A percentile compares a stretch with the other conserved stretches of the same genome.
Conservation (phyloP, 2,329 filamentous ascomycete species). For the Volutella citrinella region DNA sequence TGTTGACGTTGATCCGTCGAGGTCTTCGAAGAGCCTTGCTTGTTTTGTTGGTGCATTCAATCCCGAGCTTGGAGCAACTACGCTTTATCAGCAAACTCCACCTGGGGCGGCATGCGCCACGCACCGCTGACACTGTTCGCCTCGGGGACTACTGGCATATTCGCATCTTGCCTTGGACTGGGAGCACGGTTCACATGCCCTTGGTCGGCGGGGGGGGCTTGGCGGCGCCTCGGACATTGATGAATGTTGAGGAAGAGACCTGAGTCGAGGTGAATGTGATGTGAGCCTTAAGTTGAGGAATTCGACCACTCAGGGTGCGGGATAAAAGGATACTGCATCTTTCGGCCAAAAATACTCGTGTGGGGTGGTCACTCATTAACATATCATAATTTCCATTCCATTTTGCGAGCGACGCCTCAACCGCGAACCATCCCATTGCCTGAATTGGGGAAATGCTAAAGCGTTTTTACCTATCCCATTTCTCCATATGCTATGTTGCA, state of each 20-base stretch:
- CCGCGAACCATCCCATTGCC: no score
- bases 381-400: no score
- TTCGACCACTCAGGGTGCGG: background rate
- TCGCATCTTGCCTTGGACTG: conserved; percentile 27
- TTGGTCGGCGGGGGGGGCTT: conserved; percentile 27
- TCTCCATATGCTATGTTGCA: no score
- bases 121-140: conserved; percentile 29
- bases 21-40: no score
- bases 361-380: no score
- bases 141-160: conserved; percentile 25
- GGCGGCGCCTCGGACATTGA: conserved; percentile 15
- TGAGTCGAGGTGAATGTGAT: background rate
- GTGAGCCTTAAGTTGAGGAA: background rate
- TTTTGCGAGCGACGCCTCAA: no score
- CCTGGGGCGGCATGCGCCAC: no score
- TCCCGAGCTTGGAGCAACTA: no score
- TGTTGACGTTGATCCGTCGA: no score
- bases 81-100: background rate
- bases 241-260: background rate
- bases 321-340: conserved; percentile 1
- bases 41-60: no score
- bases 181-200: conserved; percentile 29
- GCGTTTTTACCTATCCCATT: no score
- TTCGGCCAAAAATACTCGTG: background rate
- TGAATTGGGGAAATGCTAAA: no score